phyloP scores from a whole-genome alignment of 306 rosid genomes.

The Vicia villosa region DNA sequence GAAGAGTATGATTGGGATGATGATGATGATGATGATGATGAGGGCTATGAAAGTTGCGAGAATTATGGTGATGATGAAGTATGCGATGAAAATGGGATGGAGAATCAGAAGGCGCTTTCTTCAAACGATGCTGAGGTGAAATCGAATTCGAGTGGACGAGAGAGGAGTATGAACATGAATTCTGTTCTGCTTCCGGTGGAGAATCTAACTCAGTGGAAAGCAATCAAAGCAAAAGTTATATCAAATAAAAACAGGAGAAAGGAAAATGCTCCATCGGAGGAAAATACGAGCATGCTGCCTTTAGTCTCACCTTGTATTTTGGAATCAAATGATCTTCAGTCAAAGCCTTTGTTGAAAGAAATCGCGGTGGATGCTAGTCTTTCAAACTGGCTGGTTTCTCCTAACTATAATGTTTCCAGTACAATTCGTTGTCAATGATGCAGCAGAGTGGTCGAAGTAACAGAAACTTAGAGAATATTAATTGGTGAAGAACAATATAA shows the following conservation, averaged over 20 bases:
- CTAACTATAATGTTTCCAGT: slow-evolving; percentile 39
- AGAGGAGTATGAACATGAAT: slow-evolving; percentile 42
- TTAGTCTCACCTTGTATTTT: slow-evolving; percentile 34
- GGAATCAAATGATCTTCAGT: slow-evolving; percentile 41
- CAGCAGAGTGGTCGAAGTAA: slow-evolving; percentile 10
- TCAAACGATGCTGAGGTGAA: slow-evolving; percentile 49
- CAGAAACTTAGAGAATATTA: slow-evolving; percentile 23
- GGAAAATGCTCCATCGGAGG: slow-evolving; percentile 54
- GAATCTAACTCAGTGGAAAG: slow-evolving; percentile 85
- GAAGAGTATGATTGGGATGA: slow-evolving; percentile 36
- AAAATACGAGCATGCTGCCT: slow-evolving; percentile 33
- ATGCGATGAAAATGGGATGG: slow-evolving; percentile 30
- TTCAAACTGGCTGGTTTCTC: slow-evolving; percentile 73
- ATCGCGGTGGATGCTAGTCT: slow-evolving; percentile 74
- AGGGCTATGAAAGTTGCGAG: slow-evolving; percentile 19
- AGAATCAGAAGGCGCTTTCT: slow-evolving; percentile 27
- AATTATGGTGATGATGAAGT: slow-evolving; percentile 33
- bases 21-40: slow-evolving; percentile 13
- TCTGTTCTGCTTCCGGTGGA: slow-evolving; percentile 80
- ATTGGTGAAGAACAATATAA: slow-evolving; percentile 18
- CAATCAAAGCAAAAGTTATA: slow-evolving; percentile 71
- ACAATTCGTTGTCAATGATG: slow-evolving; percentile 51
- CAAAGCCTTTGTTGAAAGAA: slow-evolving; percentile 65
- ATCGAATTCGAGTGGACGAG: slow-evolving; percentile 41
- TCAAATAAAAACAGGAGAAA: slow-evolving; percentile 56